phyloP scores from a whole-genome alignment of 163 green algal genomes.

The Smithsoniella earleae region DNA sequence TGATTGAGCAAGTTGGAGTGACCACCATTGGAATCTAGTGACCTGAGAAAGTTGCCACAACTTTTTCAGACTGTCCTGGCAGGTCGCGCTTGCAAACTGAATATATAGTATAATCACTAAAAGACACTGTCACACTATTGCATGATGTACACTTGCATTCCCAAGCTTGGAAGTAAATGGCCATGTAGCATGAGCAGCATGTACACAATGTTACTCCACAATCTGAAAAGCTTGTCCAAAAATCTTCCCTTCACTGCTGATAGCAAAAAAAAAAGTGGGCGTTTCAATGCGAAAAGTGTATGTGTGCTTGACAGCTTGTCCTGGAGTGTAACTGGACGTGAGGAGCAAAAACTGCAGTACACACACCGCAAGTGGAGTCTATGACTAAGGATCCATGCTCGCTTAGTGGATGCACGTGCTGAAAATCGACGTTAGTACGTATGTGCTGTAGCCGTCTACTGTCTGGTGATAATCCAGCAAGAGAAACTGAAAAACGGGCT shows the following conservation, averaged over 20 bases:
- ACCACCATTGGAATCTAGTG: not conserved
- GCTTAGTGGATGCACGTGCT: constrained; percentile 18
- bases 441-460: constrained; percentile 16
- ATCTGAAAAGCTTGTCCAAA: too few species aligned
- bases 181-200: too few species aligned
- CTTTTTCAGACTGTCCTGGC: not conserved
- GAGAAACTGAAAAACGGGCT: not conserved
- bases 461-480: constrained; percentile 5
- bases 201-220: too few species aligned
- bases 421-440: not conserved
- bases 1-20: not conserved
- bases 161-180: too few species aligned
- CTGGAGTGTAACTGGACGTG: not conserved
- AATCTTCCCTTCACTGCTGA: too few species aligned
- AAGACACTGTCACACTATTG: too few species aligned
- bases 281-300: too few species aligned
- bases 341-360: not conserved
- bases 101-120: too few species aligned
- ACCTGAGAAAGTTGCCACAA: not conserved
- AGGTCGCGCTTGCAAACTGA: not conserved
- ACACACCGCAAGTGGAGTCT: not conserved
- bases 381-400: not conserved
- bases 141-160: too few species aligned
- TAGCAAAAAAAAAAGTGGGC: too few species aligned
- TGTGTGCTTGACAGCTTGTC: not conserved